Conservation (phyloP, 73 alveolate species). For the Tetrahymena borealis region DNA sequence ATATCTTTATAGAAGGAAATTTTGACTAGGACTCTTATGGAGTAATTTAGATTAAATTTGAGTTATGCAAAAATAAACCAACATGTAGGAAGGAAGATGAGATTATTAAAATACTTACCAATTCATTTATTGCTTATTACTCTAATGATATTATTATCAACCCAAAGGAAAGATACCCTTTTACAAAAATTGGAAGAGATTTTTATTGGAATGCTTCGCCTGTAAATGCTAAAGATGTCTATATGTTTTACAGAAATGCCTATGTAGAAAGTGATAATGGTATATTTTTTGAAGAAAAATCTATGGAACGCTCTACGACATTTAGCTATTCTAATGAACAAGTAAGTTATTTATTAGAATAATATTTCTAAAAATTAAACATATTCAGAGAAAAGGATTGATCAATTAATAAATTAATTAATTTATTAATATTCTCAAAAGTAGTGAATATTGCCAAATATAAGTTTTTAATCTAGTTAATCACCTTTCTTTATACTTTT, state of each 20-base stretch:
- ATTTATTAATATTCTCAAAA: no score
- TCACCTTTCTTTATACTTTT: no score
- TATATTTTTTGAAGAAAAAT: background rate
- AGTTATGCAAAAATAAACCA: background rate
- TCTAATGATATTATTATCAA: background rate
- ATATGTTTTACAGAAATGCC: background rate
- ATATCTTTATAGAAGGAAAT: background rate
- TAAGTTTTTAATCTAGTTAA: no score
- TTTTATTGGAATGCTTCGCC: background rate
- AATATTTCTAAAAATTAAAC: background rate
- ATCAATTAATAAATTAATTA: no score
- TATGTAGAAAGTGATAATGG: background rate
- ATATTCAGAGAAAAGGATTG: no score
- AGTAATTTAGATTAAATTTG: background rate
- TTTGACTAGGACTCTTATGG: background rate
- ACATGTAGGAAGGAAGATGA: background rate
- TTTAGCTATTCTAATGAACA: background rate
- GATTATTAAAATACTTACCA: background rate
- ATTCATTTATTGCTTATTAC: background rate
- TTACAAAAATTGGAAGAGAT: background rate
- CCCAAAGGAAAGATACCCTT: background rate
- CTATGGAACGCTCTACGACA: background rate
- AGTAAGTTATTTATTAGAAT: background rate
- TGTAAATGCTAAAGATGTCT: background rate
- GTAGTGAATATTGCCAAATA: no score